Evolutionary conservation across 1,139 yeast genomes (phyloP).

Genomic region (Magnusiomyces clavatus): DNA sequence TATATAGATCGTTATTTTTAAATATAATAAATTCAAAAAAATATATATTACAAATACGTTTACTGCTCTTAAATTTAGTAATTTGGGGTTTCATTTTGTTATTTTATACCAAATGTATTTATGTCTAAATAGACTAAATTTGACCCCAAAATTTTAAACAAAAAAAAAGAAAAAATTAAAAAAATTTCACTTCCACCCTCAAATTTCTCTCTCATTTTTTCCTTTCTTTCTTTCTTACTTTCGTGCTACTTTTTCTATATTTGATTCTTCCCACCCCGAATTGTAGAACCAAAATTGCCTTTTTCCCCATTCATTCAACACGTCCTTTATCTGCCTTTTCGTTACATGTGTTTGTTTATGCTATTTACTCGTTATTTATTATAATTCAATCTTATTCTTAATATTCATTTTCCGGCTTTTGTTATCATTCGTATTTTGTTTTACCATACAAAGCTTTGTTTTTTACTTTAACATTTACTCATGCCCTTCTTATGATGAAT

Average conservation of each 20-base stretch:
- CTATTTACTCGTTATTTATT: background rate
- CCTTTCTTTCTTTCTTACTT: slow-evolving; percentile 3
- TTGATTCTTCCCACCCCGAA: background rate
- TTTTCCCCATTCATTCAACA: too few relatives aligned
- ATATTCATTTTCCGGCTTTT: background rate
- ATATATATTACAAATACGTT: background rate
- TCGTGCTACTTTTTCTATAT: background rate
- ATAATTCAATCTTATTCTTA: background rate
- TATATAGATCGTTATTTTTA: background rate
- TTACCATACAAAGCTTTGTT: background rate
- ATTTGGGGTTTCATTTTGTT: too few relatives aligned
- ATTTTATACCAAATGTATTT: background rate
- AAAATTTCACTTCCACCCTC: background rate
- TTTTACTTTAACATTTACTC: background rate
- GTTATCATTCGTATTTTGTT: background rate
- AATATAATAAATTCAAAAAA: background rate
- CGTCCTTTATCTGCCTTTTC: too few relatives aligned
- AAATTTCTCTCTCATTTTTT: slow-evolving; percentile 5
- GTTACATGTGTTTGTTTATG: too few relatives aligned
- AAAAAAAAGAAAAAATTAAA: background rate
- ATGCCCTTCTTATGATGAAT: background rate
- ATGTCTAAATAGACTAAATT: background rate
- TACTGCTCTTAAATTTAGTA: slow-evolving; percentile 1
- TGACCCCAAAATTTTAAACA: background rate
- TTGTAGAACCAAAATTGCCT: too few relatives aligned